Evolutionary conservation across 805 yeast genomes (phyloP), one percentile per base, ranked within the genome.

Genomic region (Yamadazyma phyllophila): DNA sequence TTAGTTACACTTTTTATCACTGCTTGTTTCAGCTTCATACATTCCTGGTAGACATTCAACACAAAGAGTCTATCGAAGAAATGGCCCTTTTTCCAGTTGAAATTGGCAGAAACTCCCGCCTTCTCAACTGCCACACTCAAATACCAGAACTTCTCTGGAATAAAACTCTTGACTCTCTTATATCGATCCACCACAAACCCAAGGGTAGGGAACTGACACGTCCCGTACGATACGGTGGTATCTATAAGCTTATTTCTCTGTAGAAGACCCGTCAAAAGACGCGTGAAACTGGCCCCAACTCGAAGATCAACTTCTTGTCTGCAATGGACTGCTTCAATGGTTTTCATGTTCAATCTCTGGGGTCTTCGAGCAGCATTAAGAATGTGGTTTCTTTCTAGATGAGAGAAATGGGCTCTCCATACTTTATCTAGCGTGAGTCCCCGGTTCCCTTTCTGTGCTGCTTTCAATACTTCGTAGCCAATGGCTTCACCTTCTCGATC

Each of bases 401-500:
- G 97, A 32, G 96, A 89, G 65, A 94, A 94, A 46, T 76, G 78
- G 1, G 96, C 96, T 42, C 99, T 68, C 72, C 78, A 81, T 4
- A 65, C 61, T 27, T 74, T 72, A 9, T 69, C 73, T 14, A 77
- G 56, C 1, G 64, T 67, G 36, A 89, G 57, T 1, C 65, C 51
- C 1, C 65, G 54, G 57, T 85, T 84, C 6, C 64, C 62, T 50
- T 71, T 72, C 41, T 61, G 59, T 0, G 96, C 97, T n/a, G 82
- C 83, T 43, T 81, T 74, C 30, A 80, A 73, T 12, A 95, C 81
- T 56, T 91, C 96, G 68, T 75, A 81, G 0, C 97, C 98, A 46
- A 91, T 91, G 62, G 82, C 85, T 62, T 91, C 98, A 1, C 98
- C 98, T 61, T 91, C 98, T 31, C 97, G 73, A 73, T 91, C 98